Evolutionary conservation across 148 eudicot genomes (phyloP), one percentile per base, ranked within the genome.

Genomic region (Cornus controversa): DNA sequence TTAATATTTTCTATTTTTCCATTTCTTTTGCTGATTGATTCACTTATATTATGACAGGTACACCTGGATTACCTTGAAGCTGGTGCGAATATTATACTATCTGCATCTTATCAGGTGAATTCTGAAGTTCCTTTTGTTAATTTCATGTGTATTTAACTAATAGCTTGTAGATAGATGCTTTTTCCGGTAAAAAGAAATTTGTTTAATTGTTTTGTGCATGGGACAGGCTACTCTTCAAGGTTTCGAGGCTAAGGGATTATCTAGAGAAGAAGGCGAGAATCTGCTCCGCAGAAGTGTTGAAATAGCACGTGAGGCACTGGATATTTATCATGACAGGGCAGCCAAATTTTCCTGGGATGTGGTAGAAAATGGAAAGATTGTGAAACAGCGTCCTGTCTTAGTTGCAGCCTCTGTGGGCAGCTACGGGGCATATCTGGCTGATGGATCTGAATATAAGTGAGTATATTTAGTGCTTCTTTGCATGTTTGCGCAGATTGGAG

Each of bases 401-500:
- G 91, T 91, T 72, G 94, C 91, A 65, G 94, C 92, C 63, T 91
- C 94, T 15, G 87, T 89, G 8, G 94, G 94, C n/a, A 89, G 94
- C 81, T 91, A 89, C 74, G 94, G 94, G 8, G 94, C 94, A 27
- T 91, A 86, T 80, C 74, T 91, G 23, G 94, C 94, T 27, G 94
- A 91, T 83, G 94, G 94, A 20, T 89, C 94, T 0, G 94, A 91
- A 75, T 91, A 91, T 63, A 89, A 89, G 94, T 91, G 10, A 25
- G 65, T 45, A 4, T 10, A 10, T 40, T 8, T 15, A 50, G 16
- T 65, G 45, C 2, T 67, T 67, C n/a, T 66, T 31, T 6, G 70
- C 69, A 11, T 66, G 0, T 20, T 28, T 66, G 36, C 22, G 1
- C 24, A 20, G 25, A n/a, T 60, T 14, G 2, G 25, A 60, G 25